Percentiles rank a stretch among this genome's conserved stretches.
Evolutionary conservation across 129 eudicot species (phyloP).

Genomic region (Oenanthe sinensis): DNA sequence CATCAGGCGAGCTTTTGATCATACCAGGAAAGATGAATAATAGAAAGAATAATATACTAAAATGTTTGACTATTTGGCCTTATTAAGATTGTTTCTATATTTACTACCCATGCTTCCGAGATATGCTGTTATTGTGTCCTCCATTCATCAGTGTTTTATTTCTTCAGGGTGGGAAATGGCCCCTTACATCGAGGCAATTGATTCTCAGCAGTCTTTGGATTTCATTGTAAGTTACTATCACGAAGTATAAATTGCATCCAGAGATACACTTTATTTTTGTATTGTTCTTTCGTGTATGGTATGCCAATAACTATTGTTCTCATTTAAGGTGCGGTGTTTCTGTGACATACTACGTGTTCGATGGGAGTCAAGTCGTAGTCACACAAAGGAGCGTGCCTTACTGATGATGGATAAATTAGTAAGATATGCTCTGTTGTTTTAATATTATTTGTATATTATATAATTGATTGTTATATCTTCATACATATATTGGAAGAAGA

Average conservation of each 20-base stretch:
- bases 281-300: neutral
- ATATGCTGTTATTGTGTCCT: neutral
- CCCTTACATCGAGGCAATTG: conserved; percentile 85
- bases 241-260: neutral
- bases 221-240: conserved; percentile 41
- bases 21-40: neutral
- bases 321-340: conserved; percentile 32
- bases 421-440: neutral
- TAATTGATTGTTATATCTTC: neutral
- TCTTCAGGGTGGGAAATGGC: conserved; percentile 80
- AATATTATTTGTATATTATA: neutral
- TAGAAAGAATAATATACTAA: neutral
- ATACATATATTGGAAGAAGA: neutral
- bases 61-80: neutral
- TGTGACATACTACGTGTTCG: conserved; percentile 80
- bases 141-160: neutral
- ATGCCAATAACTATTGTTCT: neutral
- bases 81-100: neutral
- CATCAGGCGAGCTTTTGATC: neutral
- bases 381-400: conserved; percentile 88
- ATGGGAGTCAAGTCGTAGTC: conserved; percentile 85
- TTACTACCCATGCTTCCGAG: neutral
- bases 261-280: neutral
- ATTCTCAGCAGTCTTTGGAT: conserved; percentile 61
- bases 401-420: conserved; percentile 86